Evolutionary conservation across 2,329 filamentous ascomycete species (phyloP).

Genomic region (Tetracladium maxilliforme): DNA sequence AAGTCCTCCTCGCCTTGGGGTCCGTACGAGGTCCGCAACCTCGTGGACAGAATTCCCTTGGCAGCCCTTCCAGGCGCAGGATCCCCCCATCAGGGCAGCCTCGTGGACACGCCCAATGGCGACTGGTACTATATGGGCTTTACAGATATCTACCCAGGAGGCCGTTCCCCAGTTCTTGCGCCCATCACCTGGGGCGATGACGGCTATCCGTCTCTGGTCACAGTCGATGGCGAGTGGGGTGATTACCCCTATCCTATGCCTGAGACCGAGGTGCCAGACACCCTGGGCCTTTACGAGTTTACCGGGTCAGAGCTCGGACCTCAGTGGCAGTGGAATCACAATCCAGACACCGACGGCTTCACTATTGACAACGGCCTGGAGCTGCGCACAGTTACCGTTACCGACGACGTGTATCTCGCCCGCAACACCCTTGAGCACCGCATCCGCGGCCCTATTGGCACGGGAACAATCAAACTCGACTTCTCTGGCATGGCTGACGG

Average conservation of each 20-base stretch:
- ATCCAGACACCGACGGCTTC: constrained; percentile 34
- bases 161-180: constrained; percentile 40
- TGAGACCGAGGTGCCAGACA: constrained; percentile 9
- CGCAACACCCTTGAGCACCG: constrained; percentile 31
- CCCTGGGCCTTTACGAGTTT: constrained; percentile 29
- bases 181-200: constrained; percentile 35
- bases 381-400: constrained; percentile 33
- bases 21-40: constrained; percentile 29
- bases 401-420: constrained; percentile 30
- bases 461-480: constrained; percentile 33
- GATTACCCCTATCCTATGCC: constrained; percentile 22
- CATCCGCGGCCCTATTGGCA: constrained; percentile 26
- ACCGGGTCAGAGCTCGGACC: constrained; percentile 21
- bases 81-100: constrained; percentile 36
- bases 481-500: constrained; percentile 31
- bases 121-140: constrained; percentile 47
- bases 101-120: constrained; percentile 33
- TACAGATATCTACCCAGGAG: constrained; percentile 36
- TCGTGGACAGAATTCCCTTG: constrained; percentile 22
- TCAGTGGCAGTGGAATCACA: constrained; percentile 48
- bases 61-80: constrained; percentile 29
- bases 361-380: constrained; percentile 26
- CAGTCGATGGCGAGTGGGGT: constrained; percentile 30
- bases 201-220: constrained; percentile 31
- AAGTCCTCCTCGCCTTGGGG: constrained; percentile 34